Evolutionary conservation across 495 filamentous ascomycete species (phyloP).

Genomic region (Penicillium angulare): DNA sequence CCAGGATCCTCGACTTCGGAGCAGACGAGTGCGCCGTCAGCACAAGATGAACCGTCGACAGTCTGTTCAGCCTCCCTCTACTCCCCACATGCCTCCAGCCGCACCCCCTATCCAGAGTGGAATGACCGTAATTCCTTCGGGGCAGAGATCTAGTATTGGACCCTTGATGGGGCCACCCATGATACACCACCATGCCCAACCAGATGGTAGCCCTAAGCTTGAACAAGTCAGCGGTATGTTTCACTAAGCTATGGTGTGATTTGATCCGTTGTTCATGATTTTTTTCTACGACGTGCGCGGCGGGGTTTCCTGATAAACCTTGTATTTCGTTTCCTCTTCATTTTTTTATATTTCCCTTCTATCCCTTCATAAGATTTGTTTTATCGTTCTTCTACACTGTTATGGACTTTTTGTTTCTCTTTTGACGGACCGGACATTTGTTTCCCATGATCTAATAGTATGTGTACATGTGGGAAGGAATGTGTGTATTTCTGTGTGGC

Average conservation of each 20-base stretch:
- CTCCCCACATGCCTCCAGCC: constrained; percentile 46
- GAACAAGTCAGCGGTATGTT: constrained; percentile 97
- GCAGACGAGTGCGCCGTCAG: constrained; percentile 87
- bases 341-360: constrained; percentile 1
- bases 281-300: constrained; percentile 17
- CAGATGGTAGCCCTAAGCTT: constrained; percentile 66
- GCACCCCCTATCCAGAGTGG: constrained; percentile 20
- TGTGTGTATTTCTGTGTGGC: constrained; percentile 4
- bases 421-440: constrained; percentile 12
- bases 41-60: constrained; percentile 88
- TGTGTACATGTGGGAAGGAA: constrained; percentile 23
- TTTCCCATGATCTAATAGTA: constrained; percentile 5
- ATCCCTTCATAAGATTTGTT: background rate
- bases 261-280: constrained; percentile 17
- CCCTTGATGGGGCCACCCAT: constrained; percentile 65
- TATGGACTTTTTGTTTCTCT: background rate
- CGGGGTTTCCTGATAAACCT: constrained; percentile 12
- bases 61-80: constrained; percentile 42
- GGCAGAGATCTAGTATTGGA: constrained; percentile 50
- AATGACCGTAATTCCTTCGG: constrained; percentile 41
- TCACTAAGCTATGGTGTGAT: constrained; percentile 63
- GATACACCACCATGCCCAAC: constrained; percentile 80
- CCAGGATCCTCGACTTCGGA: constrained; percentile 86
- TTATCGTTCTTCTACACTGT: background rate
- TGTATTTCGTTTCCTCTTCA: constrained; percentile 17